phyloP scores from a whole-genome alignment of 2,329 filamentous ascomycete species.

The Arthroderma uncinatum region DNA sequence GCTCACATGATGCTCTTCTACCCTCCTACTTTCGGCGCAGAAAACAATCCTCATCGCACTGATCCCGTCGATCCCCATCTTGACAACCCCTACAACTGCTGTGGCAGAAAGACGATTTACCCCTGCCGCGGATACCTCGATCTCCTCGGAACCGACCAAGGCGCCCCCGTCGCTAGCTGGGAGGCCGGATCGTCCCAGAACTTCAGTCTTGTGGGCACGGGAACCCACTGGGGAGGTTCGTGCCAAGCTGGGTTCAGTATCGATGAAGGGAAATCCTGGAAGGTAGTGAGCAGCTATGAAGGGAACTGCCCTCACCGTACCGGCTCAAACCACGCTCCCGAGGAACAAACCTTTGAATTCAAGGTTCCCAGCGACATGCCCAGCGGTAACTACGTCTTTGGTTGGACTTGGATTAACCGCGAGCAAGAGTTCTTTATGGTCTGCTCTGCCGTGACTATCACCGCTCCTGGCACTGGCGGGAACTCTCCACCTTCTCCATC shows the following conservation, averaged over 20 bases:
- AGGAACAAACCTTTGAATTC: slow-evolving; percentile 37
- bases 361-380: slow-evolving; percentile 35
- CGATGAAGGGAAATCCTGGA: slow-evolving; percentile 36
- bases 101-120: slow-evolving; percentile 27
- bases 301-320: slow-evolving; percentile 38
- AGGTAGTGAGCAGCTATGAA: slow-evolving; percentile 36
- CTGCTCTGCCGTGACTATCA: slow-evolving; percentile 37
- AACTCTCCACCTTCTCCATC: background rate
- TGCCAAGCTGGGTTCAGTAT: slow-evolving; percentile 38
- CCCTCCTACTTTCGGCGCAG: slow-evolving; percentile 34
- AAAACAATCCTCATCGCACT: slow-evolving; percentile 35
- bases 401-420: slow-evolving; percentile 40
- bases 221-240: slow-evolving; percentile 38
- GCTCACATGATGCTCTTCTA: slow-evolving; percentile 36
- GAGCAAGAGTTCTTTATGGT: slow-evolving; percentile 39
- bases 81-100: slow-evolving; percentile 38
- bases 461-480: slow-evolving; percentile 2
- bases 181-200: slow-evolving; percentile 32
- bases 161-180: slow-evolving; percentile 36
- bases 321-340: slow-evolving; percentile 25
- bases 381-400: slow-evolving; percentile 33
- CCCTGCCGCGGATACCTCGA: slow-evolving; percentile 36
- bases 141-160: slow-evolving; percentile 35
- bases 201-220: slow-evolving; percentile 25
- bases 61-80: slow-evolving; percentile 28